A percentile compares a stretch with the other conserved stretches of the same genome.
These are phyloP conservation scores for Russula lepida DNA, from an alignment of 768 basidiomycete species.

Conservation along the genomic window DNA sequence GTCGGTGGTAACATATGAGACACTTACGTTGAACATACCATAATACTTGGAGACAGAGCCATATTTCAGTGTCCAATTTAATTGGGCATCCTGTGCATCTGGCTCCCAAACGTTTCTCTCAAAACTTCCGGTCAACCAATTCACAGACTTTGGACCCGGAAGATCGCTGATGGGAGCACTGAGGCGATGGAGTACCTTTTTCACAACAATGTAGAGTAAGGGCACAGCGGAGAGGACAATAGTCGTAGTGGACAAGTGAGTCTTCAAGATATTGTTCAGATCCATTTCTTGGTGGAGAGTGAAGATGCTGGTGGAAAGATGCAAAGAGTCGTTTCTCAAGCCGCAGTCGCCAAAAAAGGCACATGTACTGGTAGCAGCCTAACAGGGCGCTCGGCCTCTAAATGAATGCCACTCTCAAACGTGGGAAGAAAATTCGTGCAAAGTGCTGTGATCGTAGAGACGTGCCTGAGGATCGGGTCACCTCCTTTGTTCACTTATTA, in stretches of 20 bases:
- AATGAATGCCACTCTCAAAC: no score
- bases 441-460: no score
- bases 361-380: no score
- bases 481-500: no score
- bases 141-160: constrained; percentile 9
- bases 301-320: background rate
- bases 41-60: constrained; percentile 3
- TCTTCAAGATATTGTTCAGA: background rate
- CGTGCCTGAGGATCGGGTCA: no score
- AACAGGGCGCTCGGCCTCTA: no score
- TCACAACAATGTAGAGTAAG: background rate
- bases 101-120: constrained; percentile 5
- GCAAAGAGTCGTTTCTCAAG: background rate
- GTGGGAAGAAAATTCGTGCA: no score
- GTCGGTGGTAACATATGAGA: no score
- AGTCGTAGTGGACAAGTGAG: background rate
- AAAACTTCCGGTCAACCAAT: constrained; percentile 12
- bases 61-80: constrained; percentile 9
- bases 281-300: background rate
- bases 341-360: background rate
- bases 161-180: constrained; percentile 7
- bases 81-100: background rate
- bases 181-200: background rate
- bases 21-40: constrained; percentile 12
- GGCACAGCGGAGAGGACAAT: background rate